Conservation (phyloP, 1,139 yeast genomes). For the Magnusiomyces suaveolens region DNA sequence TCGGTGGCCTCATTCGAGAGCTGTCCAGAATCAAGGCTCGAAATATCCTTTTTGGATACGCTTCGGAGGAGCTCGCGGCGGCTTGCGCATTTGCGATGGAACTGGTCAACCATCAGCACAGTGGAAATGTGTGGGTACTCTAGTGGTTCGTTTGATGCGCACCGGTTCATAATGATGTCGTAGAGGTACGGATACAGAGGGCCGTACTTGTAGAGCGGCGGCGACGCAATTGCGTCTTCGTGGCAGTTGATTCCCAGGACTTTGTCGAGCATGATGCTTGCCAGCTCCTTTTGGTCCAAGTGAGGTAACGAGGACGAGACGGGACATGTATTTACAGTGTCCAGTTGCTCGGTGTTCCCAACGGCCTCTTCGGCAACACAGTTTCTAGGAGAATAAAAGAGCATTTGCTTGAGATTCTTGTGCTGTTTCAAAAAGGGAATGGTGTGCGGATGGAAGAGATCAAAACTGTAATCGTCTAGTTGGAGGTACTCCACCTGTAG, state of each 20-base stretch:
- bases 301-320: no score
- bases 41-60: background rate
- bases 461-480: background rate
- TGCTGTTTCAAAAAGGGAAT: background rate
- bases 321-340: no score
- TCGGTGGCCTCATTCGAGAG: background rate
- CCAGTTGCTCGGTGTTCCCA: no score
- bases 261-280: no score
- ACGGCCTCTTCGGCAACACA: background rate
- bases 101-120: slow-evolving; percentile 1
- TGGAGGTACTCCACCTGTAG: background rate
- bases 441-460: background rate
- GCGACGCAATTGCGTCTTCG: background rate
- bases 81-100: background rate
- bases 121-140: background rate
- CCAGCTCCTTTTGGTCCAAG: no score
- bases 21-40: background rate
- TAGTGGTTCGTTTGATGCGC: background rate
- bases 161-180: slow-evolving; percentile 1
- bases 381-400: background rate
- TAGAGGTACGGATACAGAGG: background rate
- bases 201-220: background rate
- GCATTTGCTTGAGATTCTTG: background rate
- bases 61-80: background rate
- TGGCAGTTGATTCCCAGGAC: background rate